Evolutionary conservation across 2,329 filamentous ascomycete genomes (phyloP), one percentile per base, ranked within the genome.

Genomic region (Aspergillus sp.): DNA sequence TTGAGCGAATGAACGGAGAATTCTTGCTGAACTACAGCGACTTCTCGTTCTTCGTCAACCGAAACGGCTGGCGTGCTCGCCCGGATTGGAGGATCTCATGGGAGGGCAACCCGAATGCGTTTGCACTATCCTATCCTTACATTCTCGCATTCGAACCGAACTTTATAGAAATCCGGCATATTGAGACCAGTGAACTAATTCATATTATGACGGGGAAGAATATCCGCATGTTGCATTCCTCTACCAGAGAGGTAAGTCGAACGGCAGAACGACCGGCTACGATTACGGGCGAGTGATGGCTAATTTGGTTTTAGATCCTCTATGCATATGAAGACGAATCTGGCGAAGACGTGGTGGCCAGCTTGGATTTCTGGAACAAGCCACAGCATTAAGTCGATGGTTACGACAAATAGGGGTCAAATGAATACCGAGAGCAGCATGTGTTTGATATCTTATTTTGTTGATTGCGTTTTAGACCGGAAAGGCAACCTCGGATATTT

Each of bases 11-110:
- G 73, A 96, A 96, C 67, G 93, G 94, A 74, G 95, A 99, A 73
- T 99, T 99, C 82, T 78, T 99, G 67, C 87, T 99, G 64, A 98
- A 97, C 77, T 99, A 99, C 79, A 95, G 92, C 4, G 95, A 99
- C 75, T 99, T 97, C 78, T 96, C 92, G 12, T 99, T 99, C 85
- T 99, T 98, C 71, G 95, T 99, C 73, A 98, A 99, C 78, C 87
- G 95, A 70, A 98, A 99, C 75, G 95, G 95, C 42, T 99, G 95
- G 95, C 88, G 95, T 63, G 94, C 94, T 56, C 85, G 93, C 70
- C 92, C 93, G 5, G 95, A 99, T 76, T 99, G 95, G 95, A 89
- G 90, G 69, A 96, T 99, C 72, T 90, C 94, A 64, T 99, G 95
- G 95, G 95, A 99, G 80, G 95, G 95, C 58, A 91, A 87, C 49